Percentiles rank a stretch among this genome's conserved stretches.
Evolutionary conservation across 1,284 basidiomycete species (phyloP).

Genomic region (Cystobasidiaceae sp.): DNA sequence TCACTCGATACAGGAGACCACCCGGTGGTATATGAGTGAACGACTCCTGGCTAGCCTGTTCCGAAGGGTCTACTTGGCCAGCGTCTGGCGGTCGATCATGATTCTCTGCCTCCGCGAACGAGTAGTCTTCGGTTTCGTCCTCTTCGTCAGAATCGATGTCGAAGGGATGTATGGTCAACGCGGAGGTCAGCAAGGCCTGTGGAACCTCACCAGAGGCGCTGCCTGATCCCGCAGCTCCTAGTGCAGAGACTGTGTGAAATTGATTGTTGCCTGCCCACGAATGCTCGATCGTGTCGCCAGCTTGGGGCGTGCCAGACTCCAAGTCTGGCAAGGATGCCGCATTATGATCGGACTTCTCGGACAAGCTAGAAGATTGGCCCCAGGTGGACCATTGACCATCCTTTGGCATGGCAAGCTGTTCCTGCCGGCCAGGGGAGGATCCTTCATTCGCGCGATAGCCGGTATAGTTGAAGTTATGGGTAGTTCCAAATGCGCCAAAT

Average conservation of each 20-base stretch:
- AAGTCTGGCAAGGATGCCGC: too few relatives aligned
- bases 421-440: background rate
- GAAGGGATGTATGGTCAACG: constrained; percentile 22
- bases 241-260: background rate
- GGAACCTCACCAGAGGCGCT: background rate
- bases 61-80: background rate
- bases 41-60: background rate
- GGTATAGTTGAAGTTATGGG: constrained; percentile 6
- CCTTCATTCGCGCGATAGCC: background rate
- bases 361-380: constrained; percentile 7
- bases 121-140: background rate
- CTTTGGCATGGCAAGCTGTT: background rate
- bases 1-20: constrained; percentile 12
- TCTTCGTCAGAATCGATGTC: constrained; percentile 29
- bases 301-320: background rate
- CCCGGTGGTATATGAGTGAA: constrained; percentile 10
- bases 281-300: background rate
- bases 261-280: background rate
- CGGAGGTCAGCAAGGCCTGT: constrained; percentile 3
- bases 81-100: background rate
- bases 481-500: constrained; percentile 22
- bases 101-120: background rate
- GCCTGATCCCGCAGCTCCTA: background rate
- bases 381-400: constrained; percentile 18
- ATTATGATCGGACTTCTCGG: background rate